Evolutionary conservation across 805 yeast genomes (phyloP).

Genomic region (Millerozyma miso): DNA sequence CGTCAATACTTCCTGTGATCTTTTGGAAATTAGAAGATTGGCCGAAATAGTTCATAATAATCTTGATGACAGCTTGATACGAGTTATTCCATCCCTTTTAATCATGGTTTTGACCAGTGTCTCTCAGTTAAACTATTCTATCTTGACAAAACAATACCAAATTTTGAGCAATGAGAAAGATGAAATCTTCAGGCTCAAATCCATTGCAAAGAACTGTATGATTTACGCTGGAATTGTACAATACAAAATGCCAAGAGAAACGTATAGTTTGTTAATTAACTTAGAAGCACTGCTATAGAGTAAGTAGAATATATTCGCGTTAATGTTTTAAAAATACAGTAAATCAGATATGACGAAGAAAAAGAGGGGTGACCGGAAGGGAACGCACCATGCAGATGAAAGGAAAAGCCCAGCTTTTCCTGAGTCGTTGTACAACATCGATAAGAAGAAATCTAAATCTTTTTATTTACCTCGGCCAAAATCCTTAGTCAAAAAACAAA

Average conservation of each 20-base stretch:
- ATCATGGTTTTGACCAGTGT: conserved; percentile 79
- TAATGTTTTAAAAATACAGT: conserved; percentile 2
- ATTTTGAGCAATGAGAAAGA: conserved; percentile 44
- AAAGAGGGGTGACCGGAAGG: background rate
- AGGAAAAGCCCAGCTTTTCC: conserved; percentile 14
- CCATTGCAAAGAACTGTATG: conserved; percentile 81
- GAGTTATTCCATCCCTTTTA: conserved; percentile 75
- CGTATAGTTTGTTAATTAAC: conserved; percentile 64
- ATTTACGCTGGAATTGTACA: conserved; percentile 93
- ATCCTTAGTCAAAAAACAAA: conserved; percentile 30
- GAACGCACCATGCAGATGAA: background rate
- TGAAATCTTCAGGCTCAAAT: conserved; percentile 50
- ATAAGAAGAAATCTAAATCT: conserved; percentile 10
- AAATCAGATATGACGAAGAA: background rate
- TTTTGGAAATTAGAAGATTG: conserved; percentile 55
- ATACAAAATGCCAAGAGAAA: conserved; percentile 85
- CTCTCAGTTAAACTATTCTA: conserved; percentile 49
- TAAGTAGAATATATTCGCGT: background rate
- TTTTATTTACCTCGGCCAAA: conserved; percentile 22
- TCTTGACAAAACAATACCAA: conserved; percentile 40
- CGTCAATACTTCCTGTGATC: conserved; percentile 40
- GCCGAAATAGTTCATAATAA: conserved; percentile 61
- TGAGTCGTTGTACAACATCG: conserved; percentile 9
- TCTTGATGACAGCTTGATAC: conserved; percentile 66
- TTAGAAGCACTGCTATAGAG: conserved; percentile 47